Percentiles rank a stretch among this genome's conserved stretches.
Evolutionary conservation across 2,329 filamentous ascomycete genomes (phyloP).

Genomic region (Epichloe gansuensis): DNA sequence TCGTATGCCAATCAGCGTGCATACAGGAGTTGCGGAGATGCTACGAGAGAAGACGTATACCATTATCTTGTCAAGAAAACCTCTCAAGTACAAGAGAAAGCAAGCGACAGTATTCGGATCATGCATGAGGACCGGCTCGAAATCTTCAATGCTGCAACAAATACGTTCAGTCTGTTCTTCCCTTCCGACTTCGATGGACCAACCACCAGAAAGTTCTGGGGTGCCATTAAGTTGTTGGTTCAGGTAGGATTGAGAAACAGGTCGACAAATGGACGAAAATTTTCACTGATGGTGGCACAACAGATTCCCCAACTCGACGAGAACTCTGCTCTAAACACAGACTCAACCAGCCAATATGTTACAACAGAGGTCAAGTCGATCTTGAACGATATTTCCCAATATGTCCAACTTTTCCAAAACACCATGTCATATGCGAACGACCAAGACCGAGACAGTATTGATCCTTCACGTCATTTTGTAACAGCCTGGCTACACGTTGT

Average conservation of each 20-base stretch:
- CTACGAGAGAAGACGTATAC: conserved; percentile 13
- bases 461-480: conserved; percentile 23
- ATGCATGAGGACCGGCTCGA: conserved; percentile 23
- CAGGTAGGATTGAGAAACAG: conserved; percentile 12
- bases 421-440: conserved; percentile 16
- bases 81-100: conserved; percentile 12
- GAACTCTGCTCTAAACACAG: not conserved
- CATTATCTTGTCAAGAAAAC: conserved; percentile 13
- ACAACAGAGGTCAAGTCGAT: conserved; percentile 5
- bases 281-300: not conserved
- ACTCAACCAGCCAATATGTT: conserved; percentile 1
- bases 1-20: conserved; percentile 16
- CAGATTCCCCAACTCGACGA: conserved; percentile 8
- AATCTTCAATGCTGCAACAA: conserved; percentile 27
- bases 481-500: conserved; percentile 30
- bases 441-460: conserved; percentile 17
- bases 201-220: conserved; percentile 31
- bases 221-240: conserved; percentile 21
- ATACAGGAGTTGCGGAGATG: conserved; percentile 15
- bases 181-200: conserved; percentile 22
- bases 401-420: conserved; percentile 17
- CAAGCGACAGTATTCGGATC: conserved; percentile 12
- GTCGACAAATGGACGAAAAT: not conserved
- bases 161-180: conserved; percentile 30
- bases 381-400: conserved; percentile 13